Evolutionary conservation across 1,139 yeast genomes (phyloP).

Genomic region (Debaryomycetaceae sp.): DNA sequence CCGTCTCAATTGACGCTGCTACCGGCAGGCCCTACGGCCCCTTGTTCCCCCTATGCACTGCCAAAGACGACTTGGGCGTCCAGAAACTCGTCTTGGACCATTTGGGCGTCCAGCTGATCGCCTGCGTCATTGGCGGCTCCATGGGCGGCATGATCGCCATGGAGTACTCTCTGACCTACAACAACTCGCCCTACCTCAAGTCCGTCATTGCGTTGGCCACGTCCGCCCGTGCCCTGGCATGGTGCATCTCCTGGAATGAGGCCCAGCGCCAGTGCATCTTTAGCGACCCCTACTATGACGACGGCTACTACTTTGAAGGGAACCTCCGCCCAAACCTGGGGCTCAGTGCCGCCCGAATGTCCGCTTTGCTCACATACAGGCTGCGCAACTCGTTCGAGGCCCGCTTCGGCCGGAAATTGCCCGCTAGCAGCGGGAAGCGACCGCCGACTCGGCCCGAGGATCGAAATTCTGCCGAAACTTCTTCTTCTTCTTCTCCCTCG

Average conservation of each 20-base stretch:
- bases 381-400: slow-evolving; percentile 86
- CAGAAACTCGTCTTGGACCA: slow-evolving; percentile 68
- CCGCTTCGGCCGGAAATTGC: slow-evolving; percentile 75
- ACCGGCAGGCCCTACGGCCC: slow-evolving; percentile 83
- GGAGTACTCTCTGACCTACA: slow-evolving; percentile 66
- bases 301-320: slow-evolving; percentile 63
- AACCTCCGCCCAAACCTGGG: slow-evolving; percentile 65
- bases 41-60: slow-evolving; percentile 84
- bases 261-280: slow-evolving; percentile 94
- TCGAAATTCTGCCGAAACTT: slow-evolving; percentile 1
- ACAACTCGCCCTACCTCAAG: slow-evolving; percentile 59
- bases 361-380: slow-evolving; percentile 86
- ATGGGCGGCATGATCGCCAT: slow-evolving; percentile 99
- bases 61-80: slow-evolving; percentile 81
- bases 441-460: slow-evolving; percentile 8
- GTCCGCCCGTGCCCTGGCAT: slow-evolving; percentile 88
- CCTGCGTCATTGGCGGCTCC: slow-evolving; percentile 89
- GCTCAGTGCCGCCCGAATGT: slow-evolving; percentile 93
- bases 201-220: slow-evolving; percentile 82
- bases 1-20: slow-evolving; percentile 62
- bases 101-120: slow-evolving; percentile 63
- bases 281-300: slow-evolving; percentile 85
- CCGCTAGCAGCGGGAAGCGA: slow-evolving; percentile 16
- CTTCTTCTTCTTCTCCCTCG: too few species aligned
- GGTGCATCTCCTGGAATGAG: slow-evolving; percentile 99